Conservation (phyloP, 441 rosid species). For the Populus trichocarpa region DNA sequence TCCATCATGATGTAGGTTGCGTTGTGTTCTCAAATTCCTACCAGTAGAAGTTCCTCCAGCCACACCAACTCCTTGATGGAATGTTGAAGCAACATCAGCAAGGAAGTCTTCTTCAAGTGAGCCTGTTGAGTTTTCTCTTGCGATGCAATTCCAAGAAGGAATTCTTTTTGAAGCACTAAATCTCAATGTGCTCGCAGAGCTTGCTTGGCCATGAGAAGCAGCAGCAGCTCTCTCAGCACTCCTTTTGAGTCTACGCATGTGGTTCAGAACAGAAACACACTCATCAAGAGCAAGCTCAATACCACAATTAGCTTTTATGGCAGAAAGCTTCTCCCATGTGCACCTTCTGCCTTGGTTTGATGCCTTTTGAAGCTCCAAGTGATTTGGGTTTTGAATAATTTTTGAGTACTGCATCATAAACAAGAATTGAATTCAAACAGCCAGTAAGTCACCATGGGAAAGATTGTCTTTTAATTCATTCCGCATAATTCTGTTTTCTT, state of each 20-base stretch:
- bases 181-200: conserved; percentile 37
- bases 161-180: conserved; percentile 86
- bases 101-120: conserved; percentile 75
- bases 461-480: background rate
- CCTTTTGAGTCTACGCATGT: conserved; percentile 93
- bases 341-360: conserved; percentile 95
- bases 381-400: conserved; percentile 80
- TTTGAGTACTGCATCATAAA: conserved; percentile 60
- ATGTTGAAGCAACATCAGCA: conserved; percentile 42
- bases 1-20: conserved; percentile 47
- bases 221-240: conserved; percentile 92
- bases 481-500: background rate
- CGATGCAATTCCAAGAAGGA: conserved; percentile 97
- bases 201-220: conserved; percentile 58
- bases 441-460: background rate
- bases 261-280: conserved; percentile 83
- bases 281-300: conserved; percentile 96
- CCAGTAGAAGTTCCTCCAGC: conserved; percentile 33
- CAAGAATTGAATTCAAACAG: conserved; percentile 1
- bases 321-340: conserved; percentile 99
- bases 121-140: conserved; percentile 92
- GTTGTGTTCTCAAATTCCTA: conserved; percentile 39
- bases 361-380: conserved; percentile 85
- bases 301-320: conserved; percentile 92
- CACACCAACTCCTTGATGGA: conserved; percentile 48